A percentile compares a stretch with the other conserved stretches of the same genome.
Conservation (phyloP, 148 eudicot genomes). For the Cornus controversa region DNA sequence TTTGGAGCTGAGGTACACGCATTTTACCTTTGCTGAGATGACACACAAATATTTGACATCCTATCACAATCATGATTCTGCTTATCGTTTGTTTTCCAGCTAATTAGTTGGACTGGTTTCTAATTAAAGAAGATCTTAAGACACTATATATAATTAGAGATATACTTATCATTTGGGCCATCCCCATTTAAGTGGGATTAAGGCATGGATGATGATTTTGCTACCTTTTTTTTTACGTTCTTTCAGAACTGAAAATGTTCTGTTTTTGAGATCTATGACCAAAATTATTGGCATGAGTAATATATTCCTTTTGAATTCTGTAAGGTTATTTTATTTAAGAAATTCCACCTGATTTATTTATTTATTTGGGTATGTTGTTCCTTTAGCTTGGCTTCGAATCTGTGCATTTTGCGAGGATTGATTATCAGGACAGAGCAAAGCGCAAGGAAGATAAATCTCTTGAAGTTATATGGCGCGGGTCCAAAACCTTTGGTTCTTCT, state of each 20-base stretch:
- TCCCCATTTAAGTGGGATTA: too few relatives aligned
- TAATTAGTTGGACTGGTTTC: conserved; percentile 2
- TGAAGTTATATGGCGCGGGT: conserved; percentile 92
- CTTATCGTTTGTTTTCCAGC: conserved; percentile 1
- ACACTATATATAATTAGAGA: too few relatives aligned
- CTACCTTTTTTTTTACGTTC: not conserved
- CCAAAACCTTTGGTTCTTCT: conserved; percentile 79
- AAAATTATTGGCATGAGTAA: not conserved
- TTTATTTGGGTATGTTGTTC: conserved; percentile 10
- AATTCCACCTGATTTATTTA: not conserved
- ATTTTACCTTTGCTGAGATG: not conserved
- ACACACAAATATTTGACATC: not conserved
- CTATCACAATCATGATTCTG: not conserved
- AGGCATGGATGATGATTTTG: not conserved
- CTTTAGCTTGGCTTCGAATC: conserved; percentile 86
- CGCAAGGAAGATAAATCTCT: conserved; percentile 72
- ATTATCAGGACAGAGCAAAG: conserved; percentile 75
- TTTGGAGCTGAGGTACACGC: conserved; percentile 71
- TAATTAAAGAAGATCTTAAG: too few relatives aligned
- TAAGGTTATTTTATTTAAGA: not conserved
- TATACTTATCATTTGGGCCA: too few relatives aligned
- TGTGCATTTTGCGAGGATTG: conserved; percentile 88
- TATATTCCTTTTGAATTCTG: not conserved
- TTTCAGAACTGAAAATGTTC: not conserved
- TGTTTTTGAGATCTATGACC: not conserved